phyloP scores from a whole-genome alignment of 1,139 yeast genomes.

The Scheffersomyces illinoinensis region DNA sequence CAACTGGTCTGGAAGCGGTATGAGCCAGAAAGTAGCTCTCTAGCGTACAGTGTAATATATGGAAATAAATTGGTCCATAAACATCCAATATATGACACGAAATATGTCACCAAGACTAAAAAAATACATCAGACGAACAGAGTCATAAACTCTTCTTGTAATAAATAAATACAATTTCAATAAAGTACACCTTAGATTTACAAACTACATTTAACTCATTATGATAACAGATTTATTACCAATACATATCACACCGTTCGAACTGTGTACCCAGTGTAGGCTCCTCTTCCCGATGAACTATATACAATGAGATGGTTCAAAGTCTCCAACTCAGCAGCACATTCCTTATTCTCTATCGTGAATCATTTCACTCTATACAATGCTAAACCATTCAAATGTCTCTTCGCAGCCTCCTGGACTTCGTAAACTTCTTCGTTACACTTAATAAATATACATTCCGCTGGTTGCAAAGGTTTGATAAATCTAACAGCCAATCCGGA shows the following conservation, averaged over 20 bases:
- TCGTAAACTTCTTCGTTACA: conserved; percentile 60
- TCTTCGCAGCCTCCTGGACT: conserved; percentile 81
- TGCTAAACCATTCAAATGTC: conserved; percentile 72
- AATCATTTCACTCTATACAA: conserved; percentile 71
- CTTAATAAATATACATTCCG: conserved; percentile 77
- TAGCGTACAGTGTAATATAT: conserved; percentile 7
- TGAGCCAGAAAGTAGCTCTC: conserved; percentile 27
- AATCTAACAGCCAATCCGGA: conserved; percentile 75
- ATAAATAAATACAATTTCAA: too few relatives aligned
- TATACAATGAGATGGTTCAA: background rate
- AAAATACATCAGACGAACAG: too few relatives aligned
- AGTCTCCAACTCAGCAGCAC: background rate
- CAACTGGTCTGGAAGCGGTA: conserved; percentile 54
- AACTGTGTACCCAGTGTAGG: background rate
- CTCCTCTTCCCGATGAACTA: background rate
- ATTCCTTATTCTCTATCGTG: background rate
- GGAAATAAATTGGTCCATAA: background rate
- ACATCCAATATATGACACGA: too few relatives aligned
- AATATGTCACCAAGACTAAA: too few relatives aligned
- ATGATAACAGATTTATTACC: background rate
- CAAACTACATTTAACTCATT: background rate
- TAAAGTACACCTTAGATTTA: background rate
- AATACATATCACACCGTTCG: background rate
- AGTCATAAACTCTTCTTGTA: too few relatives aligned
- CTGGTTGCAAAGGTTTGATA: conserved; percentile 82